Evolutionary conservation across 2,329 filamentous ascomycete species (phyloP), one percentile per base, ranked within the genome.

Genomic region (Chalara sp.): DNA sequence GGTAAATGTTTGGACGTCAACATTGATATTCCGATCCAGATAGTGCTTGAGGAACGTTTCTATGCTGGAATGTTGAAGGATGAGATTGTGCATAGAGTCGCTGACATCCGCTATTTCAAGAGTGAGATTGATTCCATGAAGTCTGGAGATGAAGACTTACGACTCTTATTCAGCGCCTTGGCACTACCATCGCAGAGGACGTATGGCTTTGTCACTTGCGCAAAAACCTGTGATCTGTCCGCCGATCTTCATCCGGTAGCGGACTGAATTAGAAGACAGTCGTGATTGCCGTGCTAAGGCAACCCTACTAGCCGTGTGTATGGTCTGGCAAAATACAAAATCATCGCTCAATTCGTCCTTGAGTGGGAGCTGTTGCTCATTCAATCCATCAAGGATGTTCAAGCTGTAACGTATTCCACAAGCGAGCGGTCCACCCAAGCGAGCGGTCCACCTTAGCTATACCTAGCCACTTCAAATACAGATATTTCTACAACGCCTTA

Each of bases 91-190:
- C 5, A 59, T 31, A 4, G 43, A 53, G 31, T 60, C 51, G 43
- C 53, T 60, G 28, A 58, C 37, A 48, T 56, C 50, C 13, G 47
- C 53, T 53, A 46, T 11, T 32, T 35, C 11, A 37, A 33, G 31
- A 21, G 12, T 33, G 44, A 11, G 30, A 6, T 21, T 5, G 13
- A 32, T 35, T 10, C n/a, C 10, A 46, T 5, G 51, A 46, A n/a
- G 5, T 12, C 8, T 5, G 28, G 31, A 32, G 5, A 12, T 21
- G 8, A 8, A 29, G 12, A 64, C 65, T 63, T 58, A 71, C 63
- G 32, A 50, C 66, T 70, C 43, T 67, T 51, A 52, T 71, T 69
- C 44, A 72, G 68, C 5, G 58, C 65, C 52, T 70, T 70, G 12
- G 63, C 63, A 57, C 44, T 57, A 21, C 55, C 56, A 53, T 71